Percentiles rank a stretch among this genome's conserved stretches.
Conservation (phyloP, 2,329 filamentous ascomycete species). For the Penicillium corylophilum region DNA sequence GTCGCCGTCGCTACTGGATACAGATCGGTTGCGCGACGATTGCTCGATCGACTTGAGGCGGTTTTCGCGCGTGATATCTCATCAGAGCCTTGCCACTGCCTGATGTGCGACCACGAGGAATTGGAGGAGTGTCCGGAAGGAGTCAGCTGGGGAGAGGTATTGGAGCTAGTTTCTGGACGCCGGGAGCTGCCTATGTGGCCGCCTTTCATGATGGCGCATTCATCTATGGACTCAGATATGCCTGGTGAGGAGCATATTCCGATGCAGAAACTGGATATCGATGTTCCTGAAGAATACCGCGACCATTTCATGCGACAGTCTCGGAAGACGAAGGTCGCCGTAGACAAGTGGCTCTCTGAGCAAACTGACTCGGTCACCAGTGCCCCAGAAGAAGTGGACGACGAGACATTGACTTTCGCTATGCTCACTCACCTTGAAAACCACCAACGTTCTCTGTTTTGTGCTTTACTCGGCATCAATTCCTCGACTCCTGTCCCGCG, state of each 20-base stretch:
- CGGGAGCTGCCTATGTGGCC: slow-evolving; percentile 86
- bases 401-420: slow-evolving; percentile 89
- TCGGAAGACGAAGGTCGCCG: slow-evolving; percentile 85
- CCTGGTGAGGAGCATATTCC: slow-evolving; percentile 54
- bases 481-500: slow-evolving; percentile 60
- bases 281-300: slow-evolving; percentile 89
- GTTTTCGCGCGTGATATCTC: slow-evolving; percentile 93
- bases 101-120: slow-evolving; percentile 74
- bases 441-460: slow-evolving; percentile 76
- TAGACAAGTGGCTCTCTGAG: slow-evolving; percentile 83
- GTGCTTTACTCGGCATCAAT: slow-evolving; percentile 68
- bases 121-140: slow-evolving; percentile 58
- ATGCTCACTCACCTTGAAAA: slow-evolving; percentile 83
- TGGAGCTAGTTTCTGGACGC: slow-evolving; percentile 88
- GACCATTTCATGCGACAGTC: slow-evolving; percentile 91
- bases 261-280: slow-evolving; percentile 82
- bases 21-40: slow-evolving; percentile 82
- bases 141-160: slow-evolving; percentile 90
- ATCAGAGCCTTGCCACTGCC: slow-evolving; percentile 76
- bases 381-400: slow-evolving; percentile 84
- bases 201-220: slow-evolving; percentile 71
- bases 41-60: slow-evolving; percentile 87
- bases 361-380: slow-evolving; percentile 72
- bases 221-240: slow-evolving; percentile 57
- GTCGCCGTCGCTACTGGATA: slow-evolving; percentile 94